A percentile compares a stretch with the other conserved stretches of the same genome.
These are phyloP conservation scores for Fusarium chlamydosporum DNA, from an alignment of 2,329 filamentous ascomycete species.

Conservation along the genomic window DNA sequence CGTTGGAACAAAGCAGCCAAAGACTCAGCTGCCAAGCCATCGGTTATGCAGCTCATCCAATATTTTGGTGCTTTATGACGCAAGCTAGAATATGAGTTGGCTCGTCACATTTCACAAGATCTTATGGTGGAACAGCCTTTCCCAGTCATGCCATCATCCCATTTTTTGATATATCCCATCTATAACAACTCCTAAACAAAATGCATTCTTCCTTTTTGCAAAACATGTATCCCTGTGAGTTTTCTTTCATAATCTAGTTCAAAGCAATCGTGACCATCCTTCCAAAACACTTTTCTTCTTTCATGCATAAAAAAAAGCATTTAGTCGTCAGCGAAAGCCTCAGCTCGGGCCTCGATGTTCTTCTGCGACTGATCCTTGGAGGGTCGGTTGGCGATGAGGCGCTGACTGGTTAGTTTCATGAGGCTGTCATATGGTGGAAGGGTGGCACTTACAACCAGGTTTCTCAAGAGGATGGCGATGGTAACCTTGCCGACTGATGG, in stretches of 20 bases:
- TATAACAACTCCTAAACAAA: constrained; percentile 44
- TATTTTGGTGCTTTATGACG: constrained; percentile 4
- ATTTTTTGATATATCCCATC: constrained; percentile 42
- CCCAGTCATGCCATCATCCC: constrained; percentile 13
- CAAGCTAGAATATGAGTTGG: background rate
- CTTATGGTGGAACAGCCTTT: constrained; percentile 7
- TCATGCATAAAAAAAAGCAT: background rate
- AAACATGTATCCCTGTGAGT: constrained; percentile 6
- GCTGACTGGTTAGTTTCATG: constrained; percentile 56
- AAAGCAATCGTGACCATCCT: constrained; percentile 28
- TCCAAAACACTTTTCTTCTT: background rate
- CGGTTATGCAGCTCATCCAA: constrained; percentile 1
- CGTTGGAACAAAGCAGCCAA: constrained; percentile 6
- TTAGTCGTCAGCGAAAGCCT: constrained; percentile 60
- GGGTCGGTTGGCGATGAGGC: constrained; percentile 66
- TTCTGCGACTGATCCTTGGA: constrained; percentile 56
- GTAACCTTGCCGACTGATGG: constrained; percentile 98
- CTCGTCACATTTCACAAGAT: constrained; percentile 11
- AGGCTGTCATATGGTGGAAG: background rate
- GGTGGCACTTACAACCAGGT: constrained; percentile 78
- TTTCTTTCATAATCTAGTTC: constrained; percentile 36
- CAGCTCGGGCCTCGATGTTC: constrained; percentile 58
- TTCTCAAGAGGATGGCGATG: constrained; percentile 90
- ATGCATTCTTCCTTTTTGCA: constrained; percentile 28
- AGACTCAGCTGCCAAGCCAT: constrained; percentile 1